These are phyloP conservation scores for Penicillium sp. DNA, from an alignment of 2,329 filamentous ascomycete species.

Conservation along the genomic window DNA sequence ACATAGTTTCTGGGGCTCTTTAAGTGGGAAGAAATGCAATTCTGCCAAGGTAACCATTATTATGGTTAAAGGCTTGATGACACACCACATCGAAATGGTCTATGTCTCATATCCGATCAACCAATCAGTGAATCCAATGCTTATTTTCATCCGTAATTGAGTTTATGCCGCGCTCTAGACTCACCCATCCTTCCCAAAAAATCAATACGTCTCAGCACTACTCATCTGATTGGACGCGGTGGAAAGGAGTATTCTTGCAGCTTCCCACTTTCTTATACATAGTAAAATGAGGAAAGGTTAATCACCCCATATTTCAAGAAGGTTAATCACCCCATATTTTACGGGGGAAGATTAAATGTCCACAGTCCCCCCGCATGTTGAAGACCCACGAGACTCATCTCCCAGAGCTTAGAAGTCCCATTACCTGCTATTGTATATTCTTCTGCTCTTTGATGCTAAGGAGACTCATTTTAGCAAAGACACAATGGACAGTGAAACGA, in stretches of 20 bases:
- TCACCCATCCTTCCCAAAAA: not conserved
- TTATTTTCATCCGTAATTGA: not conserved
- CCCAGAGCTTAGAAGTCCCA: not conserved
- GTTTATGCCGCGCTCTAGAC: not conserved
- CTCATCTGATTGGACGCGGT: not conserved
- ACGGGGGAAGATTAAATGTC: not conserved
- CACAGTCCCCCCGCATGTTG: not conserved
- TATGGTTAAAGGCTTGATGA: not conserved
- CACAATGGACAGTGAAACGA: conserved; percentile 10
- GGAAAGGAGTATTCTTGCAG: not conserved
- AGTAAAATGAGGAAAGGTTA: not conserved
- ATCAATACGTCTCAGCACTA: not conserved
- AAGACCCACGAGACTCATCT: not conserved
- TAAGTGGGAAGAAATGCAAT: too few relatives aligned
- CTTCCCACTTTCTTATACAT: not conserved
- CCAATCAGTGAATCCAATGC: not conserved
- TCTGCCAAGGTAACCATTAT: not conserved
- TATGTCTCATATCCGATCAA: not conserved
- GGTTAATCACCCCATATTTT: not conserved
- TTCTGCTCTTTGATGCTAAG: not conserved
- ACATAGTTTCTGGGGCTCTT: not conserved
- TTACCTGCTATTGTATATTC: not conserved
- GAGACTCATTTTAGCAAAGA: not conserved
- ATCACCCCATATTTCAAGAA: not conserved
- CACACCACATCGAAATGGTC: too few relatives aligned